Percentiles rank a stretch among this genome's conserved stretches.
These are phyloP conservation scores for Fonsecaea monophora DNA, from an alignment of 2,329 filamentous ascomycete species.

Conservation along the genomic window DNA sequence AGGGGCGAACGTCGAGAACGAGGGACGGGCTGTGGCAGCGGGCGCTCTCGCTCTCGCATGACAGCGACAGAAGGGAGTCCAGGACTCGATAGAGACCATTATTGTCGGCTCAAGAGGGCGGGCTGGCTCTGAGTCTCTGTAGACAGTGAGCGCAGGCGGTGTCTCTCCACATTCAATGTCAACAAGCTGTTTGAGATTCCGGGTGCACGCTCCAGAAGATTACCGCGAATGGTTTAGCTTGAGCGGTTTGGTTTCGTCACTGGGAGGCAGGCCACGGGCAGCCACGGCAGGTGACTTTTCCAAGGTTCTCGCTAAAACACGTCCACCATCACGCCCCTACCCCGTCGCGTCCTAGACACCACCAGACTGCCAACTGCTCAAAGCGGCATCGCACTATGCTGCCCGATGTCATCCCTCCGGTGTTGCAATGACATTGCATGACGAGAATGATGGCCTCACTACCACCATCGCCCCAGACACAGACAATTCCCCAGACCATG, in stretches of 20 bases:
- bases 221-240: slow-evolving; percentile 7
- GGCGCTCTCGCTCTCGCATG: slow-evolving; percentile 49
- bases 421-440: slow-evolving; percentile 32
- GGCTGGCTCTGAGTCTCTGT: background rate
- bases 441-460: slow-evolving; percentile 16
- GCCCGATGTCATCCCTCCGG: background rate
- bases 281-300: background rate
- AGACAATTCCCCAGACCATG: background rate
- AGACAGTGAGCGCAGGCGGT: slow-evolving; percentile 7
- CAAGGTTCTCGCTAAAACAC: slow-evolving; percentile 1
- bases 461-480: slow-evolving; percentile 11
- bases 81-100: slow-evolving; percentile 2
- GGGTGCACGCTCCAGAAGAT: slow-evolving; percentile 13
- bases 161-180: slow-evolving; percentile 21
- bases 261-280: no score
- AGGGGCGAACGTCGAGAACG: slow-evolving; percentile 42
- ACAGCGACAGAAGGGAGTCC: slow-evolving; percentile 43
- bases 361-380: background rate
- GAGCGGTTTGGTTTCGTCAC: slow-evolving; percentile 2
- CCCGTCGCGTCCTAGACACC: slow-evolving; percentile 8
- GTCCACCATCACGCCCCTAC: slow-evolving; percentile 13
- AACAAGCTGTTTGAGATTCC: slow-evolving; percentile 28
- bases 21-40: slow-evolving; percentile 21
- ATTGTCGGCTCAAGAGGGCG: slow-evolving; percentile 9
- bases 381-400: slow-evolving; percentile 19